These are phyloP conservation scores for Mixia osmundae DNA, from an alignment of 1,284 basidiomycete genomes.

Conservation along the genomic window DNA sequence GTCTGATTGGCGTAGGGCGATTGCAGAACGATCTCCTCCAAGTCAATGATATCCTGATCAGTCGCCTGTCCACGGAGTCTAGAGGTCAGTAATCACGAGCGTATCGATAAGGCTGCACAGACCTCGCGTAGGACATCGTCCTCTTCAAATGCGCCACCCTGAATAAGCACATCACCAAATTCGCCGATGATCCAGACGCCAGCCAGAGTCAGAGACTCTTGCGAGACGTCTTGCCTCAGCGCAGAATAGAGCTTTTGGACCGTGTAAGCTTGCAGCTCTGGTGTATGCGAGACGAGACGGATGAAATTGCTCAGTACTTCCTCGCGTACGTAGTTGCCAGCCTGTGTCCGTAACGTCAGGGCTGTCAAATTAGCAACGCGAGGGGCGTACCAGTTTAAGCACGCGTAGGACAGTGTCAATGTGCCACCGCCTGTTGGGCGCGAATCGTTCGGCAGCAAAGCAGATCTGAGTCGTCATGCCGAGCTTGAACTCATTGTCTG, in stretches of 20 bases:
- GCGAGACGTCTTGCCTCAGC: conserved; percentile 74
- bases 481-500: conserved; percentile 96
- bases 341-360: conserved; percentile 28
- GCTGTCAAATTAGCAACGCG: not conserved
- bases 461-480: conserved; percentile 95
- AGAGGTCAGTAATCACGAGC: no score
- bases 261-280: conserved; percentile 88
- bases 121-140: not conserved
- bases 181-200: conserved; percentile 94
- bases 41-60: conserved; percentile 62
- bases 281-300: conserved; percentile 84
- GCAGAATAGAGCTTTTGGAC: conserved; percentile 77
- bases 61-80: conserved; percentile 31
- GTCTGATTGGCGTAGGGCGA: conserved; percentile 86
- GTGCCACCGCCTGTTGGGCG: conserved; percentile 97
- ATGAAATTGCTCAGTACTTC: conserved; percentile 90
- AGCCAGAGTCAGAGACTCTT: conserved; percentile 79
- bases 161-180: conserved; percentile 72
- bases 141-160: conserved; percentile 31
- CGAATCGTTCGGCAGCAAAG: conserved; percentile 83
- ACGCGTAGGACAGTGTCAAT: conserved; percentile 91
- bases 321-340: conserved; percentile 95
- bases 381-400: conserved; percentile 49
- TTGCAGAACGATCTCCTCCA: conserved; percentile 64
- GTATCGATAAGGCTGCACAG: not conserved